Evolutionary conservation across 2,329 filamentous ascomycete genomes (phyloP).

Genomic region (Nemania sp.): DNA sequence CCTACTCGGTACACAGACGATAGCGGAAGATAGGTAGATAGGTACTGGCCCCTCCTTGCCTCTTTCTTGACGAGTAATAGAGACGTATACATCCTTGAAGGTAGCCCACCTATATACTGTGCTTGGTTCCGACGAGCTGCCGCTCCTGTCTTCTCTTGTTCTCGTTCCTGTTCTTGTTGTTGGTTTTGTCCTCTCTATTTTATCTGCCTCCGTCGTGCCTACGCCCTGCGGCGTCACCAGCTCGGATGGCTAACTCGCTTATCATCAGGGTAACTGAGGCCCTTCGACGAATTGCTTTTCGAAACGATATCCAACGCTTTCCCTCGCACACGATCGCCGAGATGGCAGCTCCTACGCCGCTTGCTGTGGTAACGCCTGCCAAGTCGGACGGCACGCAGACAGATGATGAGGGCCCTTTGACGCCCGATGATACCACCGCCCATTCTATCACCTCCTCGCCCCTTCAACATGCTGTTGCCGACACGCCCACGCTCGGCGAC

Average conservation of each 20-base stretch:
- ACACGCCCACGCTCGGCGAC: constrained; percentile 56
- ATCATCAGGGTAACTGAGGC: constrained; percentile 46
- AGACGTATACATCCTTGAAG: too few relatives aligned
- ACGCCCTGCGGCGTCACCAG: too few relatives aligned
- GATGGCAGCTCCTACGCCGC: constrained; percentile 46
- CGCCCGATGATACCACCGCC: constrained; percentile 47
- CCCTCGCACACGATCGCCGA: constrained; percentile 44
- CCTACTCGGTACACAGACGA: too few relatives aligned
- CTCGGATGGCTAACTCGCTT: constrained; percentile 47
- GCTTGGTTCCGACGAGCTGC: too few relatives aligned
- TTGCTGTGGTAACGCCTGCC: constrained; percentile 42
- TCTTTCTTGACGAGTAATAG: too few relatives aligned
- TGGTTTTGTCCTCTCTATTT: too few relatives aligned
- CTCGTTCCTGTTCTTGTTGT: too few relatives aligned
- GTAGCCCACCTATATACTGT: too few relatives aligned
- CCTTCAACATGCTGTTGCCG: constrained; percentile 48
- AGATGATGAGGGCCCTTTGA: constrained; percentile 49
- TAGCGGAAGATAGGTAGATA: too few relatives aligned
- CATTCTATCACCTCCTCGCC: constrained; percentile 49
- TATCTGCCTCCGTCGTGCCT: too few relatives aligned
- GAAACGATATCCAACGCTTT: constrained; percentile 42
- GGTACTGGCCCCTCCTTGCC: too few relatives aligned
- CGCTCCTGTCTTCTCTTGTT: too few relatives aligned
- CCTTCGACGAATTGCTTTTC: constrained; percentile 46
- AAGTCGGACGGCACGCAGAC: constrained; percentile 45